These are phyloP conservation scores for Isoetes taiwanensis DNA, from an alignment of 75 land plant genomes.

Conservation along the genomic window DNA sequence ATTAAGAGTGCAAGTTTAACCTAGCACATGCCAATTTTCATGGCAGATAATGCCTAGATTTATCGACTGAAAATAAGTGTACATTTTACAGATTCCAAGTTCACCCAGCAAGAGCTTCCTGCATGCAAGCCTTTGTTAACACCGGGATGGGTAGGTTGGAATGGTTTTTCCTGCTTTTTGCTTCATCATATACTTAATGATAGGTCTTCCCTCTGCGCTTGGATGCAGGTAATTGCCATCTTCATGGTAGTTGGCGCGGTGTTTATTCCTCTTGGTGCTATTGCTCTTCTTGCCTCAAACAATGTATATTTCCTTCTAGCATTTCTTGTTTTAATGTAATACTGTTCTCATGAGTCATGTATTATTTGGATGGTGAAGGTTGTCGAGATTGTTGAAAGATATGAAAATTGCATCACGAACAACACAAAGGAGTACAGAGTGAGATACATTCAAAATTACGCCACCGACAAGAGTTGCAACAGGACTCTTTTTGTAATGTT, in stretches of 20 bases:
- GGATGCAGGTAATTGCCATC: neutral
- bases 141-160: slow-evolving; percentile 44
- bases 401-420: neutral
- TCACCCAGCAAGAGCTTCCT: slow-evolving; percentile 86
- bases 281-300: neutral
- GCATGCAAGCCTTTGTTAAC: slow-evolving; percentile 82
- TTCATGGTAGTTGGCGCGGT: neutral
- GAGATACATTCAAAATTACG: neutral
- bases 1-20: neutral
- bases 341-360: too few relatives aligned
- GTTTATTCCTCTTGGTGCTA: neutral
- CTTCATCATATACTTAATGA: neutral
- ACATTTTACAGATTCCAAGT: slow-evolving; percentile 36
- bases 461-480: slow-evolving; percentile 20
- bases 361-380: too few relatives aligned
- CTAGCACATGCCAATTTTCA: neutral
- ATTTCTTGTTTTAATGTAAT: neutral
- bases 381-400: slow-evolving; percentile 1
- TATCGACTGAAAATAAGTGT: neutral
- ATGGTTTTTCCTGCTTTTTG: neutral
- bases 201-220: neutral
- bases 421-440: neutral
- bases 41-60: neutral
- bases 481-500: neutral
- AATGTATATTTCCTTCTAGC: neutral